Base-by-base conservation (phyloP, 768 basidiomycete species). In the Lentinula guzmanii region DNA sequence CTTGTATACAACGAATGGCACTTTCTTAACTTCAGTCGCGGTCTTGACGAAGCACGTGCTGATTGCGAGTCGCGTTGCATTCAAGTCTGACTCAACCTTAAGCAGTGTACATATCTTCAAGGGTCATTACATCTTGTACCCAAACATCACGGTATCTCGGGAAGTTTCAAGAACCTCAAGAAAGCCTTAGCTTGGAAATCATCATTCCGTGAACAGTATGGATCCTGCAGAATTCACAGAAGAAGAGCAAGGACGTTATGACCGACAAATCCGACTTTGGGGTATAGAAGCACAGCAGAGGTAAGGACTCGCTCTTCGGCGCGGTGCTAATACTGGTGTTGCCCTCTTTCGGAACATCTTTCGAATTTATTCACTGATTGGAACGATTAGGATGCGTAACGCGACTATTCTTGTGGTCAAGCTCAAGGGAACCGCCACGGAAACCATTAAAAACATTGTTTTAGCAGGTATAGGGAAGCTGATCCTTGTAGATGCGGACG, bases 211-310 rank as follows among this genome's bases (percentile, higher is more conserved):
- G n/a, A 56, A 61, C 37, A 54, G 16, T 35, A 60, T 60, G 59
- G 71, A 75, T 42, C 72, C 80, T n/a, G 75, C 77, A 54, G 75
- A 80, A 61, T 82, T 89, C 57, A 89, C 88, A 52, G 88, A 90
- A 75, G 88, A 89, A 77, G 77, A 79, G 72, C 74, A 76, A 24
- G 92, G 90, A 13, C 82, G 97, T 28, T 97, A 98, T 72, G 97
- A 98, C 72, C 87, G 96, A 31, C 95, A 98, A 74, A 97, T 98
- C 78, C 86, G 96, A 34, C 76, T 98, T 66, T 99, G 97, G 97
- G 97, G 97, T 50, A 84, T 98, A 45, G 97, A 98, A 72, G 97
- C 97, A 39, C 97, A 99, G 72, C 93, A 97, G 75, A 84, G 90
- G 95, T 92, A 66, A 63, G 77, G 68, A 64, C 15, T 33, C 33